Evolutionary conservation across 768 basidiomycete species (phyloP), one percentile per base, ranked within the genome.

Genomic region (Boletus rex-veris): DNA sequence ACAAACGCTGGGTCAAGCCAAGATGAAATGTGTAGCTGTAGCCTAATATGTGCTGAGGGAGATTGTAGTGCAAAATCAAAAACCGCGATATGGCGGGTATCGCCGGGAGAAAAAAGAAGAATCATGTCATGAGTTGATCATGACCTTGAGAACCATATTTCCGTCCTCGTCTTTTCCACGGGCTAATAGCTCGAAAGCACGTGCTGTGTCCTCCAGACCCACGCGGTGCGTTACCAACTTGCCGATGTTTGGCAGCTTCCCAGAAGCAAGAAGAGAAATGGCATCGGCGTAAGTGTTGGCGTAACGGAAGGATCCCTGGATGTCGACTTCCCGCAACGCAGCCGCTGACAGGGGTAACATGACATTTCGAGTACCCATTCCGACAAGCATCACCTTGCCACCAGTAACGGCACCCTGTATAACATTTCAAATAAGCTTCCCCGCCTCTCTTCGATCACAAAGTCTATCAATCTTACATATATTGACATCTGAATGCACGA

Each of bases 251-350:
- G 75, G 71, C 33, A 92, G 77, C 60, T 77, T 77, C 31, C 88
- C 88, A 5, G 84, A 81, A 67, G 72, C 60, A 16, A 94, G 81
- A 9, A 98, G 79, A 3, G 78, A 73, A 42, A 98, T 75, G 19
- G 95, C 96, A n/a, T 83, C 83, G 18, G 89, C 83, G 69, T 96
- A 98, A 10, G 92, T 94, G 74, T 92, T 85, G 55, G 87, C 86
- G 64, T 94, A 94, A 31, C 91, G 82, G 80, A 97, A 97, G 36
- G 88, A 90, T 59, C 94, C 95, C 57, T 85, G 82, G 63, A 98
- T 84, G 71, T 98, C 93, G 55, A 98, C 91, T 72, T 97, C 95
- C 48, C 95, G 85, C 52, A 86, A 71, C 15, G 91, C 87, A 38
- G 93, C 90, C 28, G 81, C 78, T 40, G 88, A 86, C 52, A 94